These are phyloP conservation scores for Citrus sp. DNA, from an alignment of 345 rosid species.

Conservation along the genomic window DNA sequence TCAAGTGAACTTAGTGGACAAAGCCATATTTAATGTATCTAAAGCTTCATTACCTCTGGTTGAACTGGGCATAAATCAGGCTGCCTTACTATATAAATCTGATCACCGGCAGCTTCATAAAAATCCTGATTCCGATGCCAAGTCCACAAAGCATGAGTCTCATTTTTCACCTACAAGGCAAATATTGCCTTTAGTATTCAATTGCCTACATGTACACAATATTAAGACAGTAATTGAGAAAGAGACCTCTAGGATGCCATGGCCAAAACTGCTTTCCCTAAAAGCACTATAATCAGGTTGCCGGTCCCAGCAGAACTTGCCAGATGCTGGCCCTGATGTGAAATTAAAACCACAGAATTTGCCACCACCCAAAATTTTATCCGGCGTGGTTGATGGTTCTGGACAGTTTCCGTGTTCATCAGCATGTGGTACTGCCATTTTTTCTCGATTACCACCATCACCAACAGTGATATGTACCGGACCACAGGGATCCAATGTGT, in stretches of 20 bases:
- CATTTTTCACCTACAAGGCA: constrained; percentile 62
- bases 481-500: constrained; percentile 76
- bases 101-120: constrained; percentile 41
- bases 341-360: constrained; percentile 58
- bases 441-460: constrained; percentile 75
- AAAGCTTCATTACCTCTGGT: constrained; percentile 16
- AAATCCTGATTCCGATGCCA: constrained; percentile 76
- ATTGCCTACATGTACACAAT: not conserved
- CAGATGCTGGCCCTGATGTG: constrained; percentile 59
- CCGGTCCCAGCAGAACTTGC: constrained; percentile 62
- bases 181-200: not conserved
- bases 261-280: constrained; percentile 62
- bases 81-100: constrained; percentile 67
- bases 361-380: constrained; percentile 36
- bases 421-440: constrained; percentile 60
- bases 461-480: constrained; percentile 72
- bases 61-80: constrained; percentile 46
- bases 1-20: not conserved
- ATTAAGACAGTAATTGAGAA: not conserved
- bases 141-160: constrained; percentile 83
- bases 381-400: constrained; percentile 52
- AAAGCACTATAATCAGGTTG: constrained; percentile 63
- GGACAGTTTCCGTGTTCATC: constrained; percentile 87
- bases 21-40: not conserved
- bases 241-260: constrained; percentile 52